Conservation (phyloP, 225 moss, liverwort and hornwort genomes). For the Bryum argenteum region DNA sequence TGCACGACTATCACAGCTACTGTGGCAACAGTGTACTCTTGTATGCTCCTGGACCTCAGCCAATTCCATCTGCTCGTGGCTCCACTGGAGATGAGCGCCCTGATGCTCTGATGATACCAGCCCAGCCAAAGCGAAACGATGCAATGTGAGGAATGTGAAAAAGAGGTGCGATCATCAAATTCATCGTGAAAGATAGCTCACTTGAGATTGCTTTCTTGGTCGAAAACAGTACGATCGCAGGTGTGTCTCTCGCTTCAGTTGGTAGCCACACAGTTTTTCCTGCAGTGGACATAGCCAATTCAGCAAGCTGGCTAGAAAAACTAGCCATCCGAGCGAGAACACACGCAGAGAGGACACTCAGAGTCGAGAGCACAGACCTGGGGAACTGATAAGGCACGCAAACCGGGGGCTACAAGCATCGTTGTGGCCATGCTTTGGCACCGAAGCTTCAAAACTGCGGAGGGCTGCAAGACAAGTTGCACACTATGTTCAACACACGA, state of each 20-base stretch:
- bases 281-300: background rate
- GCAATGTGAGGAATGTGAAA: background rate
- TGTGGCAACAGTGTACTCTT: conserved; percentile 30
- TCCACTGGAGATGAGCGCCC: background rate
- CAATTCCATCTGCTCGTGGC: too few relatives aligned
- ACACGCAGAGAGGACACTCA: too few relatives aligned
- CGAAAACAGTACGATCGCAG: background rate
- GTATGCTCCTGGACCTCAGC: background rate
- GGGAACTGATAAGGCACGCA: background rate
- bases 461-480: too few relatives aligned
- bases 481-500: background rate
- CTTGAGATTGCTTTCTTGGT: background rate
- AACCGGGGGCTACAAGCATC: background rate
- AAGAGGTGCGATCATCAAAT: background rate
- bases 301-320: background rate
- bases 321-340: too few relatives aligned
- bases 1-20: conserved; percentile 34
- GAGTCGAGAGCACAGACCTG: too few relatives aligned
- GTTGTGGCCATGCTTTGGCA: background rate
- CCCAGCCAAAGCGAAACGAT: too few relatives aligned
- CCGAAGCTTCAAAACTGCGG: background rate
- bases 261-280: background rate
- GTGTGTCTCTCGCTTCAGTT: background rate
- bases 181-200: background rate
- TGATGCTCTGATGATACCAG: background rate